Percentiles rank a stretch among this genome's conserved stretches.
Evolutionary conservation across 352 stramenopile genomes (phyloP).

Genomic region (Phytopythium vexans): DNA sequence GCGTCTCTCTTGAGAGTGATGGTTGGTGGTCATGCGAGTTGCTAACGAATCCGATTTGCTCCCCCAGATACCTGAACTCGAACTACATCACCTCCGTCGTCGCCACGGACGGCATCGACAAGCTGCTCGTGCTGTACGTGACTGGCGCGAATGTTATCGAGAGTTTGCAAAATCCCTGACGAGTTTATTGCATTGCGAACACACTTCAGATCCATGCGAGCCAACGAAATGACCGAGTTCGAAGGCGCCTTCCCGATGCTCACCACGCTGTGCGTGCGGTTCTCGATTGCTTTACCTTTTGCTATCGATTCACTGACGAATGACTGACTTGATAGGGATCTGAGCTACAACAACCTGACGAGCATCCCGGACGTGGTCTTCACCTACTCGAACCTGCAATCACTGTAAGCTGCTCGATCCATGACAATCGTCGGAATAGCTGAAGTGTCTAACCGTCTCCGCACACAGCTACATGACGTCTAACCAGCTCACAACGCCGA

Average conservation of each 20-base stretch:
- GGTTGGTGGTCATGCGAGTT: not conserved
- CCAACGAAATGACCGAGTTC: not conserved
- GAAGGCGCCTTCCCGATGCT: slow-evolving; percentile 8
- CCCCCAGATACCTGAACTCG: slow-evolving; percentile 19
- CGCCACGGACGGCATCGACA: slow-evolving; percentile 6
- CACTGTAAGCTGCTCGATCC: not conserved
- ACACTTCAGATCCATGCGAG: not conserved
- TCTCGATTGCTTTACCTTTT: not conserved
- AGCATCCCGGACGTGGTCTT: slow-evolving; percentile 20
- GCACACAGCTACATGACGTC: slow-evolving; percentile 12
- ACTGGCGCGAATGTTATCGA: no score
- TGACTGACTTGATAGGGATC: slow-evolving; percentile 5
- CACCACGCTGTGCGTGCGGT: slow-evolving; percentile 9
- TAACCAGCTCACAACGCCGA: slow-evolving; percentile 18
- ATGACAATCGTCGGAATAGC: not conserved
- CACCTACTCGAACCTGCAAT: slow-evolving; percentile 12
- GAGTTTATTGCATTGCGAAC: no score
- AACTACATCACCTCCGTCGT: slow-evolving; percentile 17
- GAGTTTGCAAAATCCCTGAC: no score
- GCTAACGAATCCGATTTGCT: no score
- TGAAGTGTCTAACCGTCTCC: no score
- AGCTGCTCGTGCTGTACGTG: not conserved
- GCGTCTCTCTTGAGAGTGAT: slow-evolving; percentile 1
- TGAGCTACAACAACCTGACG: slow-evolving; percentile 20
- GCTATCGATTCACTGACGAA: not conserved